Evolutionary conservation across 306 rosid genomes (phyloP), one percentile per base, ranked within the genome.

Genomic region (Vachellia collinsii): DNA sequence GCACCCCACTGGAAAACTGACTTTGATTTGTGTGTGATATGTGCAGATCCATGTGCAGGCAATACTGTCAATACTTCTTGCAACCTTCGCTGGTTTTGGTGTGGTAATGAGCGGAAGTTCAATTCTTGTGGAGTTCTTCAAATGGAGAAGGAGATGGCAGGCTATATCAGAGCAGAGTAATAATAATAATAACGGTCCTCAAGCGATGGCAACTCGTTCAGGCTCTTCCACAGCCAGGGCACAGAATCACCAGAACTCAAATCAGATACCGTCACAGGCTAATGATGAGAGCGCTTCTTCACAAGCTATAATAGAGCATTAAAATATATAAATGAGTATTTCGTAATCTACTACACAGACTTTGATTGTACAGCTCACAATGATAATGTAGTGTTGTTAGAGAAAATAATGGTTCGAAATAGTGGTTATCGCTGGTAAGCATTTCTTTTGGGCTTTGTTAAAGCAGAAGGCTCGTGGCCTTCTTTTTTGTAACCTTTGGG

Each of bases 61-160:
- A 75, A 96, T 93, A 80, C 75, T 93, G 79, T 90, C 98, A 14
- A 88, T 96, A 78, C 92, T 96, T 41, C 90, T 96, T 6, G 98
- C 99, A 34, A 93, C 99, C 73, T 93, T 96, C 82, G 90, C 97
- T 8, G 98, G 99, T 69, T 87, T 92, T 61, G 99, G 97, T 43
- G 92, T 91, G 76, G 92, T 94, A 29, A 90, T 96, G 98, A 86
- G 97, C 76, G 98, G 97, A 46, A 96, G 93, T 73, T 93, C 99
- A 64, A 84, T 96, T 66, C 77, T 93, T 50, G 88, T 89, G 1
- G 98, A 96, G 85, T 58, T 84, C 54, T 83, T 88, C 22, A 84
- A 94, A 85, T 88, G 90, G 94, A 88, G 88, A 85, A 89, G 88
- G 77, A 86, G 93, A 89, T 78, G 72, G 89, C 90, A 81, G 29